Base-by-base conservation (phyloP, 371 early-diverging fungal species). In the Syncephalastrum contaminatum region DNA sequence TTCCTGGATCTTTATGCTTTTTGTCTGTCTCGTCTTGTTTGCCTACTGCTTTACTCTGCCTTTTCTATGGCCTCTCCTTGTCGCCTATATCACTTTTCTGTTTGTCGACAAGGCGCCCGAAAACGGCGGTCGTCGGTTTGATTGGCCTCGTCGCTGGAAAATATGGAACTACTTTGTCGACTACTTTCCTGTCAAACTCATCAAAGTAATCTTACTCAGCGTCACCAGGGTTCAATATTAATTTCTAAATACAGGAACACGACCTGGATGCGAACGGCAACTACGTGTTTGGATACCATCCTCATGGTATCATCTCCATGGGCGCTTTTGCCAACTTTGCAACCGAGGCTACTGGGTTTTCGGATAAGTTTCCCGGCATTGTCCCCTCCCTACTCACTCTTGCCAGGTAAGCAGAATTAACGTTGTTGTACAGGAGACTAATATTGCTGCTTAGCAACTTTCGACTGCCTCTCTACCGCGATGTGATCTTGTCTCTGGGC, bases 251-350 rank as follows among this genome's bases (percentile, higher is more conserved):
- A 6, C 1, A 88, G 82, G 88, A 88, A 62, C 75, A 64, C 7
- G 91, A 91, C 27, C 65, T 93, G 54, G 91, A 90, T 60, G 88
- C 91, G 2, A 62, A 67, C 10, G 80, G 83, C 50, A 91, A 87
- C 61, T 92, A 92, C 50, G 73, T 92, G 15, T 85, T 90, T 64
- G 89, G 88, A 13, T 88, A 89, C 54, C 89, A 89, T 53, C 92
- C 92, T 19, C 92, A 92, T 52, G 92, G 94, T 13, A 88, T 96
- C 51, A 86, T 95, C 54, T 82, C 86, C 7, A 77, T 91, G 60
- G 94, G 94, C 4, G 92, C 93, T 0, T 87, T 87, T 58, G 77
- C 86, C 40, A 88, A 88, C 48, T 92, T 94, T 82, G 92, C 79
- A 6, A 93, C 89, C 14, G 86, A 88, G 60, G 84, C 84, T 1